A percentile compares a stretch with the other conserved stretches of the same genome.
phyloP scores from a whole-genome alignment of 2,329 filamentous ascomycete genomes.

The Colletotrichum sidae region DNA sequence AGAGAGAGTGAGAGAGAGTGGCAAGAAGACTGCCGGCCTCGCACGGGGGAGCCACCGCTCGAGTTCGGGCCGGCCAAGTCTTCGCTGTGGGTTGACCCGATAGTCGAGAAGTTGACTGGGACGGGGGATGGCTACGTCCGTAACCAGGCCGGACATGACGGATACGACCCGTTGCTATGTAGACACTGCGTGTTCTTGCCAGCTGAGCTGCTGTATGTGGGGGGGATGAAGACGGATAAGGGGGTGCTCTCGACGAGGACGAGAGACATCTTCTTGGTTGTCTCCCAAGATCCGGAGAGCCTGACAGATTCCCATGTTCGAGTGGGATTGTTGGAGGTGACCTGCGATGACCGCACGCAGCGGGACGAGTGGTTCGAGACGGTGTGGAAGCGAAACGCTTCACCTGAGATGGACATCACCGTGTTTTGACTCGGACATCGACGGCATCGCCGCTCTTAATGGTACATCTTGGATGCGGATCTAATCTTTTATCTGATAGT shows the following conservation, averaged over 20 bases:
- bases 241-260: not conserved
- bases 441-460: no score
- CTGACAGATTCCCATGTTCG: not conserved
- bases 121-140: not conserved
- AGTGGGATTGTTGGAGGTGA: constrained; percentile 3
- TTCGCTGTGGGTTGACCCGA: constrained; percentile 13
- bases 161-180: not conserved
- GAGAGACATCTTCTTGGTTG: constrained; percentile 9
- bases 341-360: not conserved
- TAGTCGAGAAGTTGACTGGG: not conserved
- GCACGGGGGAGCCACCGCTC: not conserved
- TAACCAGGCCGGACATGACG: not conserved
- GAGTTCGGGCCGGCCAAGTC: constrained; percentile 10
- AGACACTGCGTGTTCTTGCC: constrained; percentile 4
- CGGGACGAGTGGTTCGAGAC: not conserved
- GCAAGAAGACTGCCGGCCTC: not conserved
- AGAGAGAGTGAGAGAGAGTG: constrained; percentile 2
- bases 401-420: not conserved
- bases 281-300: not conserved
- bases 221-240: constrained; percentile 3
- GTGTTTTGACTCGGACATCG: not conserved
- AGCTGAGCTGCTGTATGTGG: constrained; percentile 6
- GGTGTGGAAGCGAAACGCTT: not conserved
- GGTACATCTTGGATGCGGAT: no score
- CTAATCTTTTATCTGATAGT: no score